Conservation (phyloP, 768 basidiomycete species). For the Lactifluus piperatus region DNA sequence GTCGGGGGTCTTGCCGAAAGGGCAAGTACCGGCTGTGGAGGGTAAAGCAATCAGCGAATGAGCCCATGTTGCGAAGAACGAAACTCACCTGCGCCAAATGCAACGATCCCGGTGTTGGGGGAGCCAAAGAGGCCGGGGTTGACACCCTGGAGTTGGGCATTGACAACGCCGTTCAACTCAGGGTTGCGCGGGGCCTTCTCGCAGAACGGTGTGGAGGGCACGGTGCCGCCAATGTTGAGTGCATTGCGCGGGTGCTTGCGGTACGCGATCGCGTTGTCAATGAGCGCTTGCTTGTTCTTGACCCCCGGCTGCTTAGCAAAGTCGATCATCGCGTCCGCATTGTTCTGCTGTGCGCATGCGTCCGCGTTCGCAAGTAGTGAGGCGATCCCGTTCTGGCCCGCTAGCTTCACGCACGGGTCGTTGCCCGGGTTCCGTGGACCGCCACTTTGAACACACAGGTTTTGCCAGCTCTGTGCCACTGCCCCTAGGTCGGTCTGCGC, state of each 20-base stretch:
- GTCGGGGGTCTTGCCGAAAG: conserved; percentile 13
- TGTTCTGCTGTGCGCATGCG: conserved; percentile 41
- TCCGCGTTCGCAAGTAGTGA: conserved; percentile 39
- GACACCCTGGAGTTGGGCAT: conserved; percentile 47
- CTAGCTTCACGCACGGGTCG: conserved; percentile 36
- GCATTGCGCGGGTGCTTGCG: conserved; percentile 37
- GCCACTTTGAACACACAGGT: conserved; percentile 35
- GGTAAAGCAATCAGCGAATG: not conserved
- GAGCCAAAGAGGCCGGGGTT: conserved; percentile 46
- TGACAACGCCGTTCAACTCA: conserved; percentile 42
- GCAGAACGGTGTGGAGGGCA: conserved; percentile 45
- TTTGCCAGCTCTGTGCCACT: conserved; percentile 37
- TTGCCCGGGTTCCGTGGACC: conserved; percentile 30
- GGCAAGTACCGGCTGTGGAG: conserved; percentile 13
- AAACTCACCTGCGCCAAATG: conserved; percentile 39
- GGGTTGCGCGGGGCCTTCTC: conserved; percentile 44
- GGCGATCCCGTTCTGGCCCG: conserved; percentile 32
- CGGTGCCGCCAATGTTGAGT: conserved; percentile 34
- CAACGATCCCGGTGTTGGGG: conserved; percentile 36
- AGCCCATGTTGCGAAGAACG: not conserved
- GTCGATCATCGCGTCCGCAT: conserved; percentile 42
- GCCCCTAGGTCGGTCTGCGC: conserved; percentile 31
- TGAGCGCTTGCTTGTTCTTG: conserved; percentile 32
- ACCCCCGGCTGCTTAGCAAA: conserved; percentile 39
- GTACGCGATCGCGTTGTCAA: conserved; percentile 36